These are phyloP conservation scores for Floccularia luteovirens DNA, from an alignment of 768 basidiomycete species.

Conservation along the genomic window DNA sequence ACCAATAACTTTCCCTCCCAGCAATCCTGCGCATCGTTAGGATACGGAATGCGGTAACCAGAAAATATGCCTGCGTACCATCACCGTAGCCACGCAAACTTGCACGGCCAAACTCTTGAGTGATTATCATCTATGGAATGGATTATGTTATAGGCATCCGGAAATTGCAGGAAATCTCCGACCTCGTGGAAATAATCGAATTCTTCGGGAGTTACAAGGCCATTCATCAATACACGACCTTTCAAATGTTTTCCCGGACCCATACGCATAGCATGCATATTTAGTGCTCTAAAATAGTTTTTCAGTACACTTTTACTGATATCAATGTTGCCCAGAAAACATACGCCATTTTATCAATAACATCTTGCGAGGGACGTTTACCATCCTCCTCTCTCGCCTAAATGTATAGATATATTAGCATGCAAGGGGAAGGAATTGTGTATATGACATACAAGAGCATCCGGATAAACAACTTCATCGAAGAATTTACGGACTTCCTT, in stretches of 20 bases:
- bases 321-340: too few species aligned
- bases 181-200: constrained; percentile 90
- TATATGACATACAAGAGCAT: constrained; percentile 15
- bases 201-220: constrained; percentile 76
- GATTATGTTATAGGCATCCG: constrained; percentile 4
- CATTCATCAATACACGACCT: constrained; percentile 76
- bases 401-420: not conserved
- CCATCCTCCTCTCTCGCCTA: constrained; percentile 78
- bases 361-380: constrained; percentile 71
- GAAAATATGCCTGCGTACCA: constrained; percentile 30
- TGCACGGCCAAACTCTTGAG: constrained; percentile 72
- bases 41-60: constrained; percentile 3
- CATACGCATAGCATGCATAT: constrained; percentile 87
- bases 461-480: constrained; percentile 59
- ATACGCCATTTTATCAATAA: constrained; percentile 85
- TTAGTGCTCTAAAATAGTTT: constrained; percentile 36
- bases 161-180: constrained; percentile 3
- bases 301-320: too few species aligned
- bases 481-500: constrained; percentile 59
- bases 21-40: constrained; percentile 35
- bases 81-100: constrained; percentile 79
- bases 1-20: constrained; percentile 79
- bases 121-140: constrained; percentile 56
- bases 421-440: not conserved
- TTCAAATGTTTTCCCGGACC: constrained; percentile 92